Percentiles rank a stretch among this genome's conserved stretches.
Conservation (phyloP, 495 filamentous ascomycete genomes). For the Aspergillus coremiiformis region DNA sequence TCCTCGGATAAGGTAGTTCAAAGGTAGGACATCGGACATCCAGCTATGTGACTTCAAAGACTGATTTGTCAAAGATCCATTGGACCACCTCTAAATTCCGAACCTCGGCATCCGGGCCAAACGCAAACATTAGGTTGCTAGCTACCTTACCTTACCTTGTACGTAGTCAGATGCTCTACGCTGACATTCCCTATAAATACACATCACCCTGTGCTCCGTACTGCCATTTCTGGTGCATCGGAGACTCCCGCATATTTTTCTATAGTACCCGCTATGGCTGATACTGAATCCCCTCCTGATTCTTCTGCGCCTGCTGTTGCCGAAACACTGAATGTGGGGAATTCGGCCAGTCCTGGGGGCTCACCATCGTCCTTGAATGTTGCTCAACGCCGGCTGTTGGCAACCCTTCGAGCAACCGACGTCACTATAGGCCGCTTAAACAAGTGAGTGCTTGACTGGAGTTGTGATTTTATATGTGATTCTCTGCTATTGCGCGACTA, state of each 20-base stretch:
- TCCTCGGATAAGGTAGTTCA: background rate
- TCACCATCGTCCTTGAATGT: slow-evolving; percentile 7
- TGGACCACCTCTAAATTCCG: slow-evolving; percentile 3
- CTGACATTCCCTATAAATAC: background rate
- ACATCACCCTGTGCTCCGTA: background rate
- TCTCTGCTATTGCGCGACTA: background rate
- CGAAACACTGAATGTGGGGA: slow-evolving; percentile 19
- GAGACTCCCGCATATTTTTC: background rate
- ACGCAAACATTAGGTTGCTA: slow-evolving; percentile 1
- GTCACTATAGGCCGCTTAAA: slow-evolving; percentile 30
- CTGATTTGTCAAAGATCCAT: no score
- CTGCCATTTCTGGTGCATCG: background rate
- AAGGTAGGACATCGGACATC: no score
- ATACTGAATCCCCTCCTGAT: background rate
- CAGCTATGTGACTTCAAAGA: no score
- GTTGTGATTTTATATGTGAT: background rate
- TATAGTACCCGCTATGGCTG: slow-evolving; percentile 3
- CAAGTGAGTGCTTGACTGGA: slow-evolving; percentile 20
- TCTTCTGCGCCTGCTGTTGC: background rate
- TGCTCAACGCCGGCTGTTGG: slow-evolving; percentile 23
- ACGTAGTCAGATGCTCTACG: slow-evolving; percentile 13
- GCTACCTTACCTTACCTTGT: no score
- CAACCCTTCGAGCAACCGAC: slow-evolving; percentile 29
- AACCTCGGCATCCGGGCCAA: slow-evolving; percentile 12
- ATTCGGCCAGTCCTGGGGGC: slow-evolving; percentile 19